Conservation (phyloP, 495 filamentous ascomycete species). For the Oleoguttula mirabilis region DNA sequence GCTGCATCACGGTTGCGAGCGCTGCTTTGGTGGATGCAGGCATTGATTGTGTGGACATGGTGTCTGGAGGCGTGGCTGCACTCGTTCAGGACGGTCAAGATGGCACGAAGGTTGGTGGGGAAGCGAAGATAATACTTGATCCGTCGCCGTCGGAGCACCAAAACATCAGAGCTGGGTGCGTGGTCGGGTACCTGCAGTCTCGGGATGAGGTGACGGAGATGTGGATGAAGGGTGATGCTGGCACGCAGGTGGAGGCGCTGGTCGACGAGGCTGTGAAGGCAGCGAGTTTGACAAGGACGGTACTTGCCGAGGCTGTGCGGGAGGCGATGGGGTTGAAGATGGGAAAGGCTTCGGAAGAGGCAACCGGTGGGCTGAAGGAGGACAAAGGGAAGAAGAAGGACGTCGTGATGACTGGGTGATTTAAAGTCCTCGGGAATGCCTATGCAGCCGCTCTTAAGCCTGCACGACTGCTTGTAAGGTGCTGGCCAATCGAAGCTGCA, state of each 20-base stretch:
- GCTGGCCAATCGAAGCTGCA: too few relatives aligned
- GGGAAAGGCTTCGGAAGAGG: neutral
- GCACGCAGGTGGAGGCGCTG: conserved; percentile 39
- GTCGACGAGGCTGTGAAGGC: conserved; percentile 54
- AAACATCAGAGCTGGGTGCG: conserved; percentile 66
- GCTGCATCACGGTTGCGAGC: conserved; percentile 85
- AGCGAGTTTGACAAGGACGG: conserved; percentile 44
- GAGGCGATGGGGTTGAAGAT: conserved; percentile 37
- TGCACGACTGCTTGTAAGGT: neutral
- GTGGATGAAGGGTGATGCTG: conserved; percentile 75
- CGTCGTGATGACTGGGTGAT: conserved; percentile 19
- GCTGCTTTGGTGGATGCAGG: conserved; percentile 93
- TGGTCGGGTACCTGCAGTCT: conserved; percentile 77
- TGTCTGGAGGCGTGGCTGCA: conserved; percentile 80
- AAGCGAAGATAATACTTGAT: conserved; percentile 53
- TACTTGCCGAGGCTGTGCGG: conserved; percentile 46
- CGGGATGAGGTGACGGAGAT: conserved; percentile 87
- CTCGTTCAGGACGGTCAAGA: conserved; percentile 42
- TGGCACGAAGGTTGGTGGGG: conserved; percentile 23
- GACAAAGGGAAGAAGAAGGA: conserved; percentile 8
- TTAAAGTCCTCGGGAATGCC: neutral
- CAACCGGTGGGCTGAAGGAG: neutral
- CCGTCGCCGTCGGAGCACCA: conserved; percentile 70
- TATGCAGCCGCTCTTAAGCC: neutral
- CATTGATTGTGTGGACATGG: conserved; percentile 88